Conservation (phyloP, 2,329 filamentous ascomycete genomes). For the Stagonosporopsis tanaceti region DNA sequence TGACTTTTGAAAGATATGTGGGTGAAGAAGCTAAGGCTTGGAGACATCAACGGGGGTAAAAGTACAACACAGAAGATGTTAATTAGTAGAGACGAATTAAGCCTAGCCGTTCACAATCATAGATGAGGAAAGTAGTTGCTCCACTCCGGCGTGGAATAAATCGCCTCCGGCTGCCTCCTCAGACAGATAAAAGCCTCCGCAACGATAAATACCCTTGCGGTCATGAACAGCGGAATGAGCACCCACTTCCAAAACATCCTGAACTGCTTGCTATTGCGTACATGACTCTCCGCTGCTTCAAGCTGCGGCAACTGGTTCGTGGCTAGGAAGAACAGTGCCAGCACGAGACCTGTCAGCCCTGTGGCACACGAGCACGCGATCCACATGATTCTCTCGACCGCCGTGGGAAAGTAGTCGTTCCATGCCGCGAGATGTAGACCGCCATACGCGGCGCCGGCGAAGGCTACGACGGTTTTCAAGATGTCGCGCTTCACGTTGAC, state of each 20-base stretch:
- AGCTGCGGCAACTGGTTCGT: constrained; percentile 25
- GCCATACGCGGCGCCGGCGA: constrained; percentile 37
- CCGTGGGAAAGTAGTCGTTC: constrained; percentile 39
- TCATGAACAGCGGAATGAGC: constrained; percentile 28
- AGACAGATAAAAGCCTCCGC: constrained; percentile 40
- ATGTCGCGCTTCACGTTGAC: constrained; percentile 31
- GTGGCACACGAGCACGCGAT: constrained; percentile 34
- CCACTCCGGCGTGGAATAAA: constrained; percentile 39
- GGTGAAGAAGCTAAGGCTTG: background rate
- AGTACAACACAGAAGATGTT: constrained; percentile 13
- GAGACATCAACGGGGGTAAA: background rate
- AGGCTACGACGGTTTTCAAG: constrained; percentile 31
- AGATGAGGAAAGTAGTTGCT: constrained; percentile 40
- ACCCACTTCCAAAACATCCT: constrained; percentile 14
- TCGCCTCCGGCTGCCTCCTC: constrained; percentile 26
- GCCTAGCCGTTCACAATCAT: constrained; percentile 11
- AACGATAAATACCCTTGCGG: constrained; percentile 35
- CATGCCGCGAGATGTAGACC: constrained; percentile 42
- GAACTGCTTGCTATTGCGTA: constrained; percentile 24
- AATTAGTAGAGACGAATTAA: constrained; percentile 8
- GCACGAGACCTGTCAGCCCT: constrained; percentile 33
- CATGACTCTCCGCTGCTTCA: constrained; percentile 27
- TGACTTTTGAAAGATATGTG: background rate
- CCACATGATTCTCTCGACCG: constrained; percentile 36
- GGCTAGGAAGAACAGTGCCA: constrained; percentile 34